Evolutionary conservation across 2,329 filamentous ascomycete genomes (phyloP), one percentile per base, ranked within the genome.

Genomic region (Laburnicola sp.): DNA sequence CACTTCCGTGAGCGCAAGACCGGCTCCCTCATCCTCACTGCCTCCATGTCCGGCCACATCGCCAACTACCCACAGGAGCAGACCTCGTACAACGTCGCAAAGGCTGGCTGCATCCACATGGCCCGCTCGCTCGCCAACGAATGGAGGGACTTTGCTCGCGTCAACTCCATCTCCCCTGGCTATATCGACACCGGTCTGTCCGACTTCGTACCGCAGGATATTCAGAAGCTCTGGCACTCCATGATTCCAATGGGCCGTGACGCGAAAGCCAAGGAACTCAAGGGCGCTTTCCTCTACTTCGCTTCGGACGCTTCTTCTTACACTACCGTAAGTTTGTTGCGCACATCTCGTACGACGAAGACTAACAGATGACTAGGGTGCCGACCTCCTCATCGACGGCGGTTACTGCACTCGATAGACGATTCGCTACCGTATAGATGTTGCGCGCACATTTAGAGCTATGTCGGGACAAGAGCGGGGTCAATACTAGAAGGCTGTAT

Each of bases 231-330:
- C 51, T 92, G 89, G 86, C 85, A 83, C 68, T 83, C 85, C 65
- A 92, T 88, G 80, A 92, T 87, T 35, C 88, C 88, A 7, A 88
- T 94, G 85, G 88, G 84, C 41, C 82, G 90, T 58, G 86, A 91
- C 67, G 90, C 87, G 25, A 79, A 86, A 62, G 82, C 83, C 2
- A 82, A 84, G 53, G 90, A 96, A 77, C 79, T 95, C 62, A 92
- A 93, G 77, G 91, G 89, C 21, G 87, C 87, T 16, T 96, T 88
- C 70, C 74, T 95, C 41, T 94, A 91, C 73, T 78, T 95, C 50
- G 87, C 88, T 16, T 89, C 86, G 10, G 89, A 95, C 72, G 89
- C 89, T 3, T 83, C 86, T n/a, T 88, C 85, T 47, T 95, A 91
- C 75, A 91, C 87, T 16, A 95, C 89, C 6, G 90, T 72, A 60